Evolutionary conservation across 2,329 filamentous ascomycete genomes (phyloP), one percentile per base, ranked within the genome.

Genomic region (Neonectria faginata): DNA sequence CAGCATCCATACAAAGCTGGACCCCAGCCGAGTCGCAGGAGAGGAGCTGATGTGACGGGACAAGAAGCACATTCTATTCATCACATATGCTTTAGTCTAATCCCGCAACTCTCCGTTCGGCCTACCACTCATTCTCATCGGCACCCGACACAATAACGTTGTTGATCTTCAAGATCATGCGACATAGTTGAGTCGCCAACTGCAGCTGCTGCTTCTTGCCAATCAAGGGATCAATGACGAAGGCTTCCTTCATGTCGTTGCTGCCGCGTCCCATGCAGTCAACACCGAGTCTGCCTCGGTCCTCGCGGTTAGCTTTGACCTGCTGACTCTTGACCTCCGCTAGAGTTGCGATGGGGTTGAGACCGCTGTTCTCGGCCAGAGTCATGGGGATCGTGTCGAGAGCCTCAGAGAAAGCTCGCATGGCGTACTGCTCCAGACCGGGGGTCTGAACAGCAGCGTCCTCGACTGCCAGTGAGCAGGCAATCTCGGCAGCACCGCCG

Each of bases 151-250:
- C 90, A 79, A 97, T 97, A 70, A 97, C 94, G 79, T 97, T 97
- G 85, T 97, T 97, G 78, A 94, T 89, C 89, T 97, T 97, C 73
- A 97, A 86, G 71, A 97, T 94, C 95, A 99, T 98, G 71, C 96
- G 90, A 85, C 96, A 98, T 72, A 99, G 85, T 84, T 99, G 96
- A 57, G 97, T 99, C 33, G 96, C 96, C 70, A 99, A 88, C 83
- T 97, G 89, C 66, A 99, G 87, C 83, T 99, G 96, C 84, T 97
- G 94, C 82, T 93, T 92, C 88, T 99, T 99, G 74, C 96, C 96
- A 78, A 99, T 99, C 76, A 99, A 84, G 57, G 96, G 97, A 78
- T 99, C 96, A 78, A 99, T 98, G 71, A 97, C 96, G 80, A 99
- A 99, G 71, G 96, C 92, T 73, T 97, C 90, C 84, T 92, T 94